Base-by-base conservation (phyloP, 2,329 filamentous ascomycete genomes). In the Mycogone perniciosa region DNA sequence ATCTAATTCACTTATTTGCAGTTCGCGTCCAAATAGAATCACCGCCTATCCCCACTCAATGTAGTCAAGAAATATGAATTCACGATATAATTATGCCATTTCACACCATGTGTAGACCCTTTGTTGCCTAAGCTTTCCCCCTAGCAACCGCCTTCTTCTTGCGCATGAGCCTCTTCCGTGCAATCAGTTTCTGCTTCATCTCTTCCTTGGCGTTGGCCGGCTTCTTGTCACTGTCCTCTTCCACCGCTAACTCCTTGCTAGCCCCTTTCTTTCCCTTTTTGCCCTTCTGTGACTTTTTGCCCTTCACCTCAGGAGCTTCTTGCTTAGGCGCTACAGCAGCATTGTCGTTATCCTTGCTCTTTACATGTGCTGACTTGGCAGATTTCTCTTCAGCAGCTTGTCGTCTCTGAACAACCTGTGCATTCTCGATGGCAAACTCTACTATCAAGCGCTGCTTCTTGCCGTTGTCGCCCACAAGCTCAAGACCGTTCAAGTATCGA, bases 361-460 rank as follows among this genome's bases (percentile, higher is more conserved):
- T 67, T 46, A 54, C 52, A 27, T 60, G 57, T 40, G 56, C 50
- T 44, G 57, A 56, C 48, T 67, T 64, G 26, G 59, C 55, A 2
- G 67, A 66, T 54, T 62, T 69, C 37, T 64, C 64, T 59, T 72
- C 67, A 9, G 62, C 64, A 31, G 63, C 64, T 41, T 60, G 62
- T 53, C 95, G 80, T 56, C 93, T 79, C 58, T 85, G 80, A n/a
- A 99, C 86, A 1, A 99, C 93, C 63, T 96, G 91, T 1, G 89
- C 91, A 62, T 99, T 99, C 71, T 99, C 93, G 66, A 99, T 96
- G 20, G 93, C 90, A 66, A 99, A 99, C 68, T 99, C 95, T 35
- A 92, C 92, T 63, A 99, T 89, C 46, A 99, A 72, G 9, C 93
- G 80, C 69, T 93, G 91, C 66, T 89, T 92, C 71, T 86, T 89